Evolutionary conservation across 257 asterid species (phyloP).

Genomic region (Marsdenia floribunda): DNA sequence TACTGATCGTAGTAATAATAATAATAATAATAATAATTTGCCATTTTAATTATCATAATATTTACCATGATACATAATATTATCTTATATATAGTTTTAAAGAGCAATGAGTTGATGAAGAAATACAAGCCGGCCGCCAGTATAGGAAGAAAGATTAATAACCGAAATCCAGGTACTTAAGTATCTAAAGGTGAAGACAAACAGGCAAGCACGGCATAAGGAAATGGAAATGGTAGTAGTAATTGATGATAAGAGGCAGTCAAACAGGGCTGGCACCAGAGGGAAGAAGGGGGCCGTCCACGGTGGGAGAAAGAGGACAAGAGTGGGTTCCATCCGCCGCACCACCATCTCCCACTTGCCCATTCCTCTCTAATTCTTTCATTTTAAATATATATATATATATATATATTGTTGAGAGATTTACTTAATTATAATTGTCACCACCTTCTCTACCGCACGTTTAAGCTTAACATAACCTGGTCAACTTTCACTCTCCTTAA

Average conservation of each 20-base stretch:
- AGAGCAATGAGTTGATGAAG: no score
- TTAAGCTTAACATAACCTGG: conserved; percentile 12
- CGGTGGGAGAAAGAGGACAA: conserved; percentile 25
- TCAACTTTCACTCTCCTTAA: conserved; percentile 21
- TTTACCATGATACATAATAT: no score
- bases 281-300: conserved; percentile 25
- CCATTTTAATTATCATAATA: neutral
- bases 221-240: neutral
- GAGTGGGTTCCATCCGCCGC: conserved; percentile 28
- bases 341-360: conserved; percentile 27
- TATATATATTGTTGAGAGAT: neutral
- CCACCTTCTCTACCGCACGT: conserved; percentile 4
- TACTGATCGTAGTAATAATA: neutral
- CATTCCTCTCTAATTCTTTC: neutral
- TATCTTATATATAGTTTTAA: no score
- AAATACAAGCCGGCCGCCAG: neutral
- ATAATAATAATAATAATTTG: neutral
- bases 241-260: conserved; percentile 2
- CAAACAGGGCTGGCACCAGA: conserved; percentile 21
- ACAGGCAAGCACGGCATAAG: neutral
- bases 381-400: neutral
- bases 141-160: neutral
- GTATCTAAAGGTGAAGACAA: neutral
- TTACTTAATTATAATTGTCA: conserved; percentile 6
- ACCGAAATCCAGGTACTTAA: neutral